Base-by-base conservation (phyloP, 2,329 filamentous ascomycete species). In the Hymenoscyphus fructigenus region DNA sequence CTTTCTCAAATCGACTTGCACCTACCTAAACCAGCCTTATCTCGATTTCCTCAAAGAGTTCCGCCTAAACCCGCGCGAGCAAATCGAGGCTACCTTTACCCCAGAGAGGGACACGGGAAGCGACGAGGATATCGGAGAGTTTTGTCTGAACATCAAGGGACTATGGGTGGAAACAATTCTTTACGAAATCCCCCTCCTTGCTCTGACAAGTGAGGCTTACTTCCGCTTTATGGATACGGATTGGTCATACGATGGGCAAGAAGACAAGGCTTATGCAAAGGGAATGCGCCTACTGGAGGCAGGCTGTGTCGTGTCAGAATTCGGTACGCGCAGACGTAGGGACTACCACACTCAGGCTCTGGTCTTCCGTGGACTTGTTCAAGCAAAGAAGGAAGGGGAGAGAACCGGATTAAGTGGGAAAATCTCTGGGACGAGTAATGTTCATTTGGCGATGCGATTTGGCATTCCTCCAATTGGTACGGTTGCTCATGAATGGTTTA, bases 401-500 rank as follows among this genome's bases (percentile, higher is more conserved):
- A 81, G 85, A 69, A 83, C 84, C 47, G 89, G 88, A 0, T 84
- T 88, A 74, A 79, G 83, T 1, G 93, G 94, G 10, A 90, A 88
- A 75, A 83, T 98, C 57, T 86, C 89, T 0, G 95, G 95, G 12
- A 97, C 94, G 0, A 98, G 93, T 77, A 99, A 99, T 74, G 95
- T 99, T 3, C 94, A 98, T 76, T 87, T 99, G 70, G 95, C 95
- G 12, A 97, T 96, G 92, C 90, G 92, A 73, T 94, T 96, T 78
- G 88, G 87, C 56, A 87, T 97, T 57, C 81, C 87, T 3, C 93
- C 95, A 0, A 86, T 98, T 14, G 95, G 95, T 5, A 99, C 95
- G 0, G 88, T 92, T 1, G 95, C 95, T 0, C 95, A 99, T 75
- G 95, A 99, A 79, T 99, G 95, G 95, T 98, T 97, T 81, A 99